Evolutionary conservation across 176 grass and related monocot genomes (phyloP), one percentile per base, ranked within the genome.

Genomic region (Cenchrus americanus): DNA sequence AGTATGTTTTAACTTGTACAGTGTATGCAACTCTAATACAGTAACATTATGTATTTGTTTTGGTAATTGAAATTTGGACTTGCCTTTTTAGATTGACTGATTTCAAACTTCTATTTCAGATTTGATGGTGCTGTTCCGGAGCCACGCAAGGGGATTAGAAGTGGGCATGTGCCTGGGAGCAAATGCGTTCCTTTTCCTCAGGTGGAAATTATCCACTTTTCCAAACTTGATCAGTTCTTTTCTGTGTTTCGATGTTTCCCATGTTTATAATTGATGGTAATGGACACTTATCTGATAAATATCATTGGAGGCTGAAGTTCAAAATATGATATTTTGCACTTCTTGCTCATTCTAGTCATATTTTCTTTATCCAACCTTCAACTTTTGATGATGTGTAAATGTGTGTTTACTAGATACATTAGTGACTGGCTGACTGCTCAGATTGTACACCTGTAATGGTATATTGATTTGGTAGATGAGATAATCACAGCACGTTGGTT

Each of bases 141-240:
- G 87, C 96, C 91, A 15, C 90, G 93, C 24, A 99, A 99, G 81
- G 96, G 96, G 68, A 89, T 99, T 77, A 91, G 89, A 90, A 75
- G 87, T 40, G 96, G 93, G 21, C 96, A 99, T 85, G 89, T 99
- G 66, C 96, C 96, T 75, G 92, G 94, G 54, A 99, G 91, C 79
- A 99, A 96, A 90, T 99, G 96, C 11, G 83, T 99, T 75, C 96
- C 96, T 71, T 99, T 96, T 80, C 22, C 76, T 27, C 87, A 96
- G 93, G 96, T 93, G 37, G 40, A 80, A 76, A 76, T 52, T 71
- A 87, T 22, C 72, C 64, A 82, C 23, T 78, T 68, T 63, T 57
- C 27, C 13, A 40, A n/a, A 55, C 15, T 84, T 51, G 24, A 51
- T 58, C n/a, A 40, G 6, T 71, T 78, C 37, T 47, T 79, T 50